A percentile compares a stretch with the other conserved stretches of the same genome.
Evolutionary conservation across 176 grass and related monocot genomes (phyloP).

Genomic region (Puya raimondii): DNA sequence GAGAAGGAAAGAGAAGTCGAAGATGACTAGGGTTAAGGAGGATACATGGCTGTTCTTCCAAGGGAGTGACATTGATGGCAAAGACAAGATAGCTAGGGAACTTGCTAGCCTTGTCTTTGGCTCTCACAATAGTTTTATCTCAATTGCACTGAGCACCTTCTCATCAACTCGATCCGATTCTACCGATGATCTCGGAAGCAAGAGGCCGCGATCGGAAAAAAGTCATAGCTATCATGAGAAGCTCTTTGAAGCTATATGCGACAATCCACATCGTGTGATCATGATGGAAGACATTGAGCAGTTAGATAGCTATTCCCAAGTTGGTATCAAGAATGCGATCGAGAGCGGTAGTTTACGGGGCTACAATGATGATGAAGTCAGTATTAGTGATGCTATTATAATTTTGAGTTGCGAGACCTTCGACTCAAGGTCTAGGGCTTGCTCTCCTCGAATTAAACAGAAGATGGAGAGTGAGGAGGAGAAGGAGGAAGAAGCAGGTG

Average conservation of each 20-base stretch:
- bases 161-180: slow-evolving; percentile 25
- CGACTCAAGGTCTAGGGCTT: slow-evolving; percentile 27
- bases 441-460: slow-evolving; percentile 38
- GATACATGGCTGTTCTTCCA: slow-evolving; percentile 80
- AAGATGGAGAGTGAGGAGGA: slow-evolving; percentile 15
- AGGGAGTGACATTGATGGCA: slow-evolving; percentile 46
- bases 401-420: slow-evolving; percentile 53
- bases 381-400: slow-evolving; percentile 51
- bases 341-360: slow-evolving; percentile 26
- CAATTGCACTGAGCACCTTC: slow-evolving; percentile 25
- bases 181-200: slow-evolving; percentile 20
- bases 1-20: slow-evolving; percentile 33
- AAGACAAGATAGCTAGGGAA: slow-evolving; percentile 58
- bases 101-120: slow-evolving; percentile 66
- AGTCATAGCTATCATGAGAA: slow-evolving; percentile 11
- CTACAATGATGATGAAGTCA: slow-evolving; percentile 30
- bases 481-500: slow-evolving; percentile 13
- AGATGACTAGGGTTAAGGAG: slow-evolving; percentile 9
- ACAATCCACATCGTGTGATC: slow-evolving; percentile 54
- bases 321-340: slow-evolving; percentile 34
- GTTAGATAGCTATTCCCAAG: slow-evolving; percentile 25
- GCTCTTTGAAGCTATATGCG: slow-evolving; percentile 28
- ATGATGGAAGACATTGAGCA: slow-evolving; percentile 51
- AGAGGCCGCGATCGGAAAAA: slow-evolving; percentile 36
- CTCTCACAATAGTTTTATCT: slow-evolving; percentile 28